Evolutionary conservation across 805 yeast genomes (phyloP).

Genomic region (Torulaspora delbrueckii): DNA sequence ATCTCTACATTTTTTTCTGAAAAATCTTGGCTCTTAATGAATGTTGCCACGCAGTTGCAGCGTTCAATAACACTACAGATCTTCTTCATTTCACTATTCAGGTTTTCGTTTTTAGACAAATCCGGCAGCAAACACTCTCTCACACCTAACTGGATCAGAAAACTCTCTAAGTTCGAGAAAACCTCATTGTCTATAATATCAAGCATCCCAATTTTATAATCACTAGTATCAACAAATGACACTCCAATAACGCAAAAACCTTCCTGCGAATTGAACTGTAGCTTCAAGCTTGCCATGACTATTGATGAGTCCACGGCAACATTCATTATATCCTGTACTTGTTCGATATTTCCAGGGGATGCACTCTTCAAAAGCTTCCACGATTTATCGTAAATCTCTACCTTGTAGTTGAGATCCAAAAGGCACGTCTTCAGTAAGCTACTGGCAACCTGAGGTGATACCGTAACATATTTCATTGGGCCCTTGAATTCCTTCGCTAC

Average conservation of each 20-base stretch:
- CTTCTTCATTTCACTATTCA: slow-evolving; percentile 48
- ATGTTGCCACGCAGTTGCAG: slow-evolving; percentile 69
- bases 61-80: slow-evolving; percentile 68
- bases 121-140: slow-evolving; percentile 71
- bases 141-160: slow-evolving; percentile 82
- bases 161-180: slow-evolving; percentile 78
- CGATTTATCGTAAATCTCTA: slow-evolving; percentile 69
- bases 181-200: slow-evolving; percentile 87
- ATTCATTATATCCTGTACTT: slow-evolving; percentile 64
- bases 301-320: slow-evolving; percentile 46
- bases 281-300: slow-evolving; percentile 44
- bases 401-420: slow-evolving; percentile 64
- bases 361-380: slow-evolving; percentile 61
- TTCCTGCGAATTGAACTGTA: slow-evolving; percentile 33
- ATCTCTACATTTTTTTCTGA: slow-evolving; percentile 65
- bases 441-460: slow-evolving; percentile 69
- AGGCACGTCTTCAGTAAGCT: slow-evolving; percentile 62
- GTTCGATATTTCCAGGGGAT: slow-evolving; percentile 86
- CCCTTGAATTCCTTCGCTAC: slow-evolving; percentile 39
- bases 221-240: slow-evolving; percentile 70
- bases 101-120: slow-evolving; percentile 21
- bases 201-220: slow-evolving; percentile 59
- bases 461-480: slow-evolving; percentile 52
- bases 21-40: slow-evolving; percentile 54
- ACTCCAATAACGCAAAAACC: slow-evolving; percentile 58